Evolutionary conservation across 2,329 filamentous ascomycete genomes (phyloP).

Genomic region (Neobulgaria alba): DNA sequence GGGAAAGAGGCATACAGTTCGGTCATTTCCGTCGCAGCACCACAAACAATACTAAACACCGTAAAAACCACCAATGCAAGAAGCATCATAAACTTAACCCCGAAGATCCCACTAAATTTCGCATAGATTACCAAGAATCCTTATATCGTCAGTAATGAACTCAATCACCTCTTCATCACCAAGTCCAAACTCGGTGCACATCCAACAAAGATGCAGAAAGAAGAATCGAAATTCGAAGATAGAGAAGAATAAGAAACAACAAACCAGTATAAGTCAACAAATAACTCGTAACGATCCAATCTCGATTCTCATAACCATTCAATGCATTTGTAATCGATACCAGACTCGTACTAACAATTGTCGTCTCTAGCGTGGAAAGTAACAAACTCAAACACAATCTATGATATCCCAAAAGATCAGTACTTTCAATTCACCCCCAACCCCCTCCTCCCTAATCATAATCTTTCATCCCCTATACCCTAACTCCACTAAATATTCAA

Average conservation of each 20-base stretch:
- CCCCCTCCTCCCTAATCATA: no score
- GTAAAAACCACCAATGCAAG: conserved; percentile 6
- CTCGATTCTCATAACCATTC: conserved; percentile 4
- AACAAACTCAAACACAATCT: conserved; percentile 1
- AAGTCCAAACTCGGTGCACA: no score
- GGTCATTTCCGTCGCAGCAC: conserved; percentile 3
- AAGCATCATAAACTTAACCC: conserved; percentile 6
- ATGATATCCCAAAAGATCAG: not conserved
- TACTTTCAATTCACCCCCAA: no score
- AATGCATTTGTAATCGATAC: conserved; percentile 10
- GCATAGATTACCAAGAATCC: conserved; percentile 14
- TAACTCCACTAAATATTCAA: no score
- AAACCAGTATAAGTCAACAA: conserved; percentile 12
- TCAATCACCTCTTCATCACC: no score
- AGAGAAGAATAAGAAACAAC: not conserved
- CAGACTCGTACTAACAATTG: conserved; percentile 12
- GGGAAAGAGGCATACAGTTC: conserved; percentile 1
- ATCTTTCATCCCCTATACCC: no score
- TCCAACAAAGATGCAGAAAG: no score
- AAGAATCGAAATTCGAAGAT: no score
- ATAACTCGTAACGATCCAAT: conserved; percentile 12
- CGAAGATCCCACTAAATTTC: conserved; percentile 14
- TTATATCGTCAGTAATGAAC: no score
- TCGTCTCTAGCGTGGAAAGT: conserved; percentile 12
- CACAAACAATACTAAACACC: conserved; percentile 9